These are phyloP conservation scores for Camelina laxa DNA, from an alignment of 345 rosid species.

Conservation along the genomic window DNA sequence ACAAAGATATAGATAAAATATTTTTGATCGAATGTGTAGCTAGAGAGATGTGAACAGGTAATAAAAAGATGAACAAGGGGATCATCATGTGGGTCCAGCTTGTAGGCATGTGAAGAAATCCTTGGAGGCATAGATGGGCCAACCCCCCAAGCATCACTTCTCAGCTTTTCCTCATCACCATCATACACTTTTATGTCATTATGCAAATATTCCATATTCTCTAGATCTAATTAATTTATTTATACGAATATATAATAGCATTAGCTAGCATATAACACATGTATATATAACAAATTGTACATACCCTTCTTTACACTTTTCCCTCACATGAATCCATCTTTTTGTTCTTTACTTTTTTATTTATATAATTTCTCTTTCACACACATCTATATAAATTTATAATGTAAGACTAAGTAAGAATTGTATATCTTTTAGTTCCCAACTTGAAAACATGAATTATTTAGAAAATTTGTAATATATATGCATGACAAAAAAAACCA, in stretches of 20 bases:
- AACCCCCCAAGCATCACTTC: slow-evolving; percentile 40
- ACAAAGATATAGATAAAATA: not conserved
- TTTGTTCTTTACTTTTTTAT: slow-evolving; percentile 41
- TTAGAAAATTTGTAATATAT: not conserved
- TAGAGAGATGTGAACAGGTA: not conserved
- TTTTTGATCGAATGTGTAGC: too few species aligned
- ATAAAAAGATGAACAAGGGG: not conserved
- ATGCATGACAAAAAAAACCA: not conserved
- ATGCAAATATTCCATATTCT: slow-evolving; percentile 39
- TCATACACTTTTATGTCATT: slow-evolving; percentile 44
- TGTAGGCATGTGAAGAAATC: slow-evolving; percentile 48
- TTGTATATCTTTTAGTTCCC: not conserved
- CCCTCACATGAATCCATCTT: slow-evolving; percentile 47
- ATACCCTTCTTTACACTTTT: slow-evolving; percentile 47
- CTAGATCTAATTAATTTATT: slow-evolving; percentile 19
- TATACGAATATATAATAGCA: not conserved
- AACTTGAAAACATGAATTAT: slow-evolving; percentile 13
- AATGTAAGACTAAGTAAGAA: not conserved
- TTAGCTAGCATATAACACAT: slow-evolving; percentile 21
- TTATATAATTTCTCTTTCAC: slow-evolving; percentile 18
- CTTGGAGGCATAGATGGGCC: slow-evolving; percentile 47
- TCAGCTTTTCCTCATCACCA: slow-evolving; percentile 38
- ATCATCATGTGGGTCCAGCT: slow-evolving; percentile 49
- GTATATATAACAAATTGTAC: slow-evolving; percentile 17
- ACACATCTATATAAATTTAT: not conserved